Evolutionary conservation across 1,284 basidiomycete species (phyloP).

Genomic region (Naganishia sp.): DNA sequence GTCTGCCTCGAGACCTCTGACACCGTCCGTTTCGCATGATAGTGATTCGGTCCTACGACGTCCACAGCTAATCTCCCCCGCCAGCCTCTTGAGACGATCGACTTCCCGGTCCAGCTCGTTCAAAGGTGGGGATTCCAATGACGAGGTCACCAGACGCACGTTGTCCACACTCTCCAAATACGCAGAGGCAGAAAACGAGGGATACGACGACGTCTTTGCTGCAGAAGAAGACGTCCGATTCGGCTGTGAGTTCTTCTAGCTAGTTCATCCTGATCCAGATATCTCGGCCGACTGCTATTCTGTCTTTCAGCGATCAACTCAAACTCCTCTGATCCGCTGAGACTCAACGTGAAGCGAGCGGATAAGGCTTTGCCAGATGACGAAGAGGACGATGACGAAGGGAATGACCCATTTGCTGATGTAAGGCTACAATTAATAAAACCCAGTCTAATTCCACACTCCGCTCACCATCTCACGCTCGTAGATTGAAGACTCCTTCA

Average conservation of each 20-base stretch:
- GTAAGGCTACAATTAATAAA: constrained; percentile 52
- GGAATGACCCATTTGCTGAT: constrained; percentile 92
- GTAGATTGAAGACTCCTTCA: constrained; percentile 78
- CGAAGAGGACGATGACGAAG: constrained; percentile 79
- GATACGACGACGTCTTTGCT: constrained; percentile 87
- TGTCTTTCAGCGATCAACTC: constrained; percentile 28
- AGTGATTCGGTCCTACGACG: background rate
- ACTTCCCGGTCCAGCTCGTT: constrained; percentile 44
- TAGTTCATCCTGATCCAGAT: background rate
- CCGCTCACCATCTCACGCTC: background rate
- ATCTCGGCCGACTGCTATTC: constrained; percentile 20
- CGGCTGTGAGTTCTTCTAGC: constrained; percentile 5
- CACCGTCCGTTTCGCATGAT: background rate
- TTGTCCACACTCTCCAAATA: constrained; percentile 67
- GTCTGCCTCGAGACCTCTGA: background rate
- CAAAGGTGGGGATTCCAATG: constrained; percentile 30
- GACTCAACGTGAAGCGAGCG: constrained; percentile 78
- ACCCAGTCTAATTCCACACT: too few relatives aligned
- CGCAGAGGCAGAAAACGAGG: constrained; percentile 76
- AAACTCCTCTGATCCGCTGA: constrained; percentile 57
- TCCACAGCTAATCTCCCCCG: constrained; percentile 1
- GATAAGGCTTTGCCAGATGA: constrained; percentile 84
- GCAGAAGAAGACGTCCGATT: constrained; percentile 6
- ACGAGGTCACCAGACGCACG: constrained; percentile 1
- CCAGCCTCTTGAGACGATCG: constrained; percentile 37